These are phyloP conservation scores for Tricholoma terreum DNA, from an alignment of 768 basidiomycete genomes.

Conservation along the genomic window DNA sequence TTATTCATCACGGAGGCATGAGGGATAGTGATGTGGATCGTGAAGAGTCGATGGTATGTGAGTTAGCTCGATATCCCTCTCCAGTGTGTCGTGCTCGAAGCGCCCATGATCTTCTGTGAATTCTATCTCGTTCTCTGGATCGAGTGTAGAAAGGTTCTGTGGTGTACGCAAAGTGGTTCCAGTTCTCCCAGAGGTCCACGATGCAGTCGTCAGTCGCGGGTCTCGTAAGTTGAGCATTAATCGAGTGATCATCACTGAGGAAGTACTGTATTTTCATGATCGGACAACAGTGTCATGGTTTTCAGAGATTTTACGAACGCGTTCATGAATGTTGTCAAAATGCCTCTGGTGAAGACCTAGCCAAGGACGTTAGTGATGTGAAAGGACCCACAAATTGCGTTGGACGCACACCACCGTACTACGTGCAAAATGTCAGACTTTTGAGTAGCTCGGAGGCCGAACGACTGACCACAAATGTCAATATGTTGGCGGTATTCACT, in stretches of 20 bases:
- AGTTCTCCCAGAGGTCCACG: not conserved
- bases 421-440: not conserved
- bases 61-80: not conserved
- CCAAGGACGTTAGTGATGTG: not conserved
- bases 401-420: conserved; percentile 1
- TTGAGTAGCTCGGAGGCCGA: not conserved
- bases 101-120: not conserved
- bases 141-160: not conserved
- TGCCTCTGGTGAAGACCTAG: not conserved
- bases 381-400: not conserved
- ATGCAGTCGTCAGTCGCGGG: not conserved
- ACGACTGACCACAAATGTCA: not conserved
- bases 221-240: conserved; percentile 5
- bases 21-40: not conserved
- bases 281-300: not conserved
- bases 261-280: not conserved
- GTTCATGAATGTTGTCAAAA: conserved; percentile 2
- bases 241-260: conserved; percentile 3
- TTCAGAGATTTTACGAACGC: not conserved
- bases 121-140: not conserved
- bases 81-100: not conserved
- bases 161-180: not conserved
- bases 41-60: not conserved
- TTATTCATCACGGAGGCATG: too few relatives aligned
- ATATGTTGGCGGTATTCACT: not conserved